Evolutionary conservation across 2,329 filamentous ascomycete species (phyloP).

Genomic region (Ascochyta clinopodiicola): DNA sequence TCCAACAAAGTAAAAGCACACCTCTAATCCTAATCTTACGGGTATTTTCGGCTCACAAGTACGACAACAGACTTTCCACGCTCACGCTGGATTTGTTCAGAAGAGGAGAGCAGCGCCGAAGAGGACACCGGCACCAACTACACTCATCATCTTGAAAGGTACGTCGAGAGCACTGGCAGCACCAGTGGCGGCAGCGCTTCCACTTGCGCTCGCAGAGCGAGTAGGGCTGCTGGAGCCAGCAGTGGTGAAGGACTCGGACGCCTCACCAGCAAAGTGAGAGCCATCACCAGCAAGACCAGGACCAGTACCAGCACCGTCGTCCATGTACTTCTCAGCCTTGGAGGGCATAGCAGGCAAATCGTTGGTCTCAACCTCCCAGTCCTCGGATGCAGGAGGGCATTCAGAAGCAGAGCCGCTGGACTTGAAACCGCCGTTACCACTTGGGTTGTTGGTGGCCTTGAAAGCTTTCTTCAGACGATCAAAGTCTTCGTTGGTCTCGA

Average conservation of each 20-base stretch:
- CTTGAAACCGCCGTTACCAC: slow-evolving; percentile 65
- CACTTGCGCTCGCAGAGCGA: slow-evolving; percentile 26
- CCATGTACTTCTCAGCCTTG: slow-evolving; percentile 63
- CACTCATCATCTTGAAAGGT: slow-evolving; percentile 38
- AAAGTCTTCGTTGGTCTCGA: slow-evolving; percentile 70
- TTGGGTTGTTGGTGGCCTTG: slow-evolving; percentile 57
- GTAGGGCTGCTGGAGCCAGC: slow-evolving; percentile 39
- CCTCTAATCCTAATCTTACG: slow-evolving; percentile 13
- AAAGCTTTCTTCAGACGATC: slow-evolving; percentile 60
- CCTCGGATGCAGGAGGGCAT: slow-evolving; percentile 61
- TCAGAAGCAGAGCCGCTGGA: slow-evolving; percentile 58
- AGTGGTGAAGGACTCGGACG: slow-evolving; percentile 36
- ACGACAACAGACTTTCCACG: not conserved
- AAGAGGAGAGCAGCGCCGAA: slow-evolving; percentile 43
- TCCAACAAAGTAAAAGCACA: slow-evolving; percentile 8
- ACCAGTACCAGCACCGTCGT: slow-evolving; percentile 62
- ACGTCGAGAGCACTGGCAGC: slow-evolving; percentile 34
- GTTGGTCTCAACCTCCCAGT: slow-evolving; percentile 62
- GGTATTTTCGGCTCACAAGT: slow-evolving; percentile 9
- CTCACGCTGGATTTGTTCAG: slow-evolving; percentile 23
- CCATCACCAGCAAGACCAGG: slow-evolving; percentile 61
- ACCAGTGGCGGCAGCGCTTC: slow-evolving; percentile 18
- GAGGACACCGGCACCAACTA: slow-evolving; percentile 40
- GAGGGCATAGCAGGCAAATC: slow-evolving; percentile 64
- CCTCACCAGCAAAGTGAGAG: slow-evolving; percentile 41